A percentile compares a stretch with the other conserved stretches of the same genome.
phyloP scores from a whole-genome alignment of 768 basidiomycete genomes.

The Mycena capillaripes region DNA sequence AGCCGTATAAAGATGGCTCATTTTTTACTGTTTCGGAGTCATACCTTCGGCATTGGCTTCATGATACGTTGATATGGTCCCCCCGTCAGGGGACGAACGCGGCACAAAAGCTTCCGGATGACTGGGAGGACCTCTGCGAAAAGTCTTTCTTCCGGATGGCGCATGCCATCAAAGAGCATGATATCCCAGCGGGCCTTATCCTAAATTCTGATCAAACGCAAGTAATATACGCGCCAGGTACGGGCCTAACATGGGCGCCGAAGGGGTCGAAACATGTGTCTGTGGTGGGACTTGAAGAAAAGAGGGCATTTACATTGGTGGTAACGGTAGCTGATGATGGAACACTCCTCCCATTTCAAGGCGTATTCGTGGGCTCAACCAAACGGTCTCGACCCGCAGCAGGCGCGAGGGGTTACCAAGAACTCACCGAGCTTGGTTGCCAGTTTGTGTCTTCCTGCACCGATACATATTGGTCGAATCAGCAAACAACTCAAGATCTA shows the following conservation, averaged over 20 bases:
- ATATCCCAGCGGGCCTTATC: conserved; percentile 44
- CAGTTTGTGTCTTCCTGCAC: conserved; percentile 40
- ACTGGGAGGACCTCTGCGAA: conserved; percentile 39
- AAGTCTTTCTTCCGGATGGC: conserved; percentile 43
- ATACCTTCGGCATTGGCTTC: conserved; percentile 38
- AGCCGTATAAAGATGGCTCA: conserved; percentile 25
- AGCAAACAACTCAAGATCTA: conserved; percentile 39
- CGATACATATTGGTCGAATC: conserved; percentile 43
- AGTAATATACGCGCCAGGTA: conserved; percentile 46
- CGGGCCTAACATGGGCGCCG: conserved; percentile 42
- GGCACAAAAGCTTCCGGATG: conserved; percentile 44
- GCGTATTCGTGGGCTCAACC: conserved; percentile 47
- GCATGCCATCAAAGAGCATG: conserved; percentile 46
- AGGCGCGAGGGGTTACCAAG: conserved; percentile 35
- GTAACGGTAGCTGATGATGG: conserved; percentile 46
- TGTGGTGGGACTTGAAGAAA: conserved; percentile 51
- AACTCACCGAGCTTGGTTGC: conserved; percentile 39
- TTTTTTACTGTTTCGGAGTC: conserved; percentile 36
- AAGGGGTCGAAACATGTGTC: conserved; percentile 50
- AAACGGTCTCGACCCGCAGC: conserved; percentile 36
- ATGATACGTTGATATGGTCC: conserved; percentile 8
- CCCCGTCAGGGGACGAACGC: conserved; percentile 37
- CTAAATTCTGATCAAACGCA: conserved; percentile 56
- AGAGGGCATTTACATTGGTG: conserved; percentile 53
- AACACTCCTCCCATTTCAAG: conserved; percentile 49